Base-by-base conservation (phyloP, 768 basidiomycete genomes). In the Lentinula edodes region DNA sequence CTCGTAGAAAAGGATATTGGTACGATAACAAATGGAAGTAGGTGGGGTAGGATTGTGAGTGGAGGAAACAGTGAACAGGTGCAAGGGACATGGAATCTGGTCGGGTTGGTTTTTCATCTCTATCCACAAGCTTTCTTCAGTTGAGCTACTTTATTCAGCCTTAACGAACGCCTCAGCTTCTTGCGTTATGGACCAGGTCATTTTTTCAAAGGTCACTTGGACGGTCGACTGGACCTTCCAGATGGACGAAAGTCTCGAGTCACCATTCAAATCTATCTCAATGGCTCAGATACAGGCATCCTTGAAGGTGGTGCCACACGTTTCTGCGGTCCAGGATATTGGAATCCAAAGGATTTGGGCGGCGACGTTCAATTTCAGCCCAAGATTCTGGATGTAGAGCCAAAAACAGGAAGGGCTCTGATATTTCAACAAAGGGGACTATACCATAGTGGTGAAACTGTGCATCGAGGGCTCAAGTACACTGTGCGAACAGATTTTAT, bases 201-300 rank as follows among this genome's bases (percentile, higher is more conserved):
- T 60, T 78, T 74, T 62, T 78, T 79, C 68, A 68, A 66, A 41
- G 65, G 62, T 20, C 76, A 77, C 62, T 74, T 76, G 55, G 78
- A 79, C 54, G 78, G 77, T 1, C 66, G 75, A 2, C 66, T 67
- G 6, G 65, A 73, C 6, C 70, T 77, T 6, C 74, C 74, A 0
- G 76, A 78, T 51, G 75, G 74, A 8, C 57, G 58, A 8, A 71
- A 76, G 58, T 75, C 76, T 2, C 76, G 75, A 64, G 75, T 77
- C n/a, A 80, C 79, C 0, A 61, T 79, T 35, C 78, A 78, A 50
- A 50, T 79, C 15, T 80, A 80, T 62, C 71, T 80, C 13, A 79
- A 77, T 46, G 76, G 74, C 13, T 52, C 52, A 1, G 55, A 52
- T 18, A 61, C 65, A 20, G 69, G 71, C 16, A 61, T 60, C 16